These are phyloP conservation scores for Thymus mandschuricus DNA, from an alignment of 257 asterid species.

Conservation along the genomic window DNA sequence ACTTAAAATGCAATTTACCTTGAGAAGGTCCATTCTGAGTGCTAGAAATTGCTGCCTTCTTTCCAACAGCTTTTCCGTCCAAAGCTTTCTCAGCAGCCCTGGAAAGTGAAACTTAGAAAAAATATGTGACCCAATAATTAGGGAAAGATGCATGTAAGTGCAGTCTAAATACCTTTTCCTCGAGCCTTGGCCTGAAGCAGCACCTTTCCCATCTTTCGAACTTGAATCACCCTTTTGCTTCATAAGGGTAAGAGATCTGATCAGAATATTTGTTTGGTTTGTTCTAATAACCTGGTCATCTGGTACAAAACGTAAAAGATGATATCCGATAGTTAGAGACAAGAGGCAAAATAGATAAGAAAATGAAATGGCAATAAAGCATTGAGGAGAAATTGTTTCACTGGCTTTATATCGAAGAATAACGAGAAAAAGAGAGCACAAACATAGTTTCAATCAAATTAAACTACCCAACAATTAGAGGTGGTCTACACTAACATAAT, in stretches of 20 bases:
- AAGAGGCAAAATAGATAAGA: slow-evolving; percentile 26
- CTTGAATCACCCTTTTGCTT: slow-evolving; percentile 61
- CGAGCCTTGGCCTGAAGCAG: slow-evolving; percentile 47
- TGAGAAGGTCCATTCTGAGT: slow-evolving; percentile 53
- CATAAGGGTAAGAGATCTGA: slow-evolving; percentile 74
- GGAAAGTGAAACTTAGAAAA: slow-evolving; percentile 29
- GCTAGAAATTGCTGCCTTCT: slow-evolving; percentile 64
- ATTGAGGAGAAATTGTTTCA: slow-evolving; percentile 29
- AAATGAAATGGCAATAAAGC: slow-evolving; percentile 14
- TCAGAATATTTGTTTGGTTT: slow-evolving; percentile 71
- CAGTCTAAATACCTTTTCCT: slow-evolving; percentile 61
- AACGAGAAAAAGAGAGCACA: slow-evolving; percentile 2
- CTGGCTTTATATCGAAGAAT: background rate
- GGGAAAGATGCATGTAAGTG: background rate
- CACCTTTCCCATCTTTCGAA: slow-evolving; percentile 57
- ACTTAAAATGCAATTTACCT: slow-evolving; percentile 44
- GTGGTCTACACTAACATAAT: background rate
- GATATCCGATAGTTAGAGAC: slow-evolving; percentile 24
- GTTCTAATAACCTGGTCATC: slow-evolving; percentile 77
- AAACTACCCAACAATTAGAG: slow-evolving; percentile 12
- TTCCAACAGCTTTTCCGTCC: slow-evolving; percentile 69
- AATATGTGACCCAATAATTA: slow-evolving; percentile 18
- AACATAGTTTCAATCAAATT: slow-evolving; percentile 2
- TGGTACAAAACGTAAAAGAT: slow-evolving; percentile 33
- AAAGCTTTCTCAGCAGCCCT: slow-evolving; percentile 74